phyloP scores from a whole-genome alignment of 148 eudicot genomes.

The Rhododendron ovatum region DNA sequence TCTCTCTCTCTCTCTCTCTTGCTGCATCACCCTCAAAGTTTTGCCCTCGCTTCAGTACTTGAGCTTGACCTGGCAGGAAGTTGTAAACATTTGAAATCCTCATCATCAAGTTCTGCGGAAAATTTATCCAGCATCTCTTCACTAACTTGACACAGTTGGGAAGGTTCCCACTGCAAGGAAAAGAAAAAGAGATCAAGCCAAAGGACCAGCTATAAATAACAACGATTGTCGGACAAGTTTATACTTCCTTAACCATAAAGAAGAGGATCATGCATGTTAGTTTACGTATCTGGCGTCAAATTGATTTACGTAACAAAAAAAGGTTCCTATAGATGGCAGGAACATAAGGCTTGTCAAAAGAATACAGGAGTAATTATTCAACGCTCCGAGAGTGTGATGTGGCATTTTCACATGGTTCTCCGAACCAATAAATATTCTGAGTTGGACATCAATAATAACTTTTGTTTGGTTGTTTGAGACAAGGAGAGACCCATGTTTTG shows the following conservation, averaged over 20 bases:
- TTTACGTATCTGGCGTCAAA: neutral
- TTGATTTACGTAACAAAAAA: neutral
- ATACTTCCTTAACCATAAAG: neutral
- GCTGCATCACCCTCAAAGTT: constrained; percentile 1
- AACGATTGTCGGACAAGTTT: neutral
- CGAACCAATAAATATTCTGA: neutral
- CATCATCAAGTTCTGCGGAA: neutral
- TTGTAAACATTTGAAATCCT: neutral
- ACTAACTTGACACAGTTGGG: constrained; percentile 7
- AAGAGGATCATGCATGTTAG: neutral
- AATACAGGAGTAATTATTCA: neutral
- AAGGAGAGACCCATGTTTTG: neutral
- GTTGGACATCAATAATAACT: neutral
- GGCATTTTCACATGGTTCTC: neutral
- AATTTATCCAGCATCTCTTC: constrained; percentile 9
- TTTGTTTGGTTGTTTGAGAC: neutral
- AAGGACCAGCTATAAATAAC: neutral
- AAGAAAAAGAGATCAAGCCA: neutral
- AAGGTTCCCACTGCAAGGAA: constrained; percentile 9
- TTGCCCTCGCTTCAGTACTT: neutral
- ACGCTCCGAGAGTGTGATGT: neutral
- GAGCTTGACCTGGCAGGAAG: neutral
- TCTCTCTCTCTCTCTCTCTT: neutral
- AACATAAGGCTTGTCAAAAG: neutral
- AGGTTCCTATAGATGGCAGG: neutral